Percentiles rank a stretch among this genome's conserved stretches.
Evolutionary conservation across 257 asterid genomes (phyloP).

Genomic region (Penstemon newberryi): DNA sequence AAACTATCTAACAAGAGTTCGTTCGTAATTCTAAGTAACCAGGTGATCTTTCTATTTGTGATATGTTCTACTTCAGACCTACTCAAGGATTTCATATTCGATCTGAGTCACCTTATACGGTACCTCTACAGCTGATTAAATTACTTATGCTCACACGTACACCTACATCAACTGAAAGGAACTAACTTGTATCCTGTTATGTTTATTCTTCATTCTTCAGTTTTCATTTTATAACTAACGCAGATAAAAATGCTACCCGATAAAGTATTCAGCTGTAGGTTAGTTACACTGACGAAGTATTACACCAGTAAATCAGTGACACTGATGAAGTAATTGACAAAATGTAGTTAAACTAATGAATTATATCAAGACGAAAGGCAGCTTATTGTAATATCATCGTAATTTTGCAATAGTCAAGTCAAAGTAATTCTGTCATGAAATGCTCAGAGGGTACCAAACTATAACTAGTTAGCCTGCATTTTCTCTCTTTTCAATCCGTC

Average conservation of each 20-base stretch:
- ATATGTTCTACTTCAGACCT: background rate
- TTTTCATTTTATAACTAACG: background rate
- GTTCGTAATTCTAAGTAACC: background rate
- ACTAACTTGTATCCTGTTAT: constrained; percentile 5
- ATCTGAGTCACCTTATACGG: constrained; percentile 5
- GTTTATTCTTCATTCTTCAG: background rate
- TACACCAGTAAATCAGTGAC: too few species aligned
- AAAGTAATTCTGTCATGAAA: constrained; percentile 6
- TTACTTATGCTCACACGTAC: constrained; percentile 19
- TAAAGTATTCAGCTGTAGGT: background rate
- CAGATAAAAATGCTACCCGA: constrained; percentile 10
- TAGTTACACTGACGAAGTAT: too few species aligned
- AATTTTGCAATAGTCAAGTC: constrained; percentile 15
- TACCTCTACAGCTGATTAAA: constrained; percentile 11
- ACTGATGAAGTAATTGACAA: too few species aligned
- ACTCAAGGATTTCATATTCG: constrained; percentile 11
- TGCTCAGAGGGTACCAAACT: background rate
- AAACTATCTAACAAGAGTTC: background rate
- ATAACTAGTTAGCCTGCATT: too few species aligned
- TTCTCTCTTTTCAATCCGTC: background rate
- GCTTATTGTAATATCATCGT: constrained; percentile 6
- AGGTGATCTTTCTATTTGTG: constrained; percentile 11
- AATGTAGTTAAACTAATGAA: too few species aligned
- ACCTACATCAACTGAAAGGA: background rate
- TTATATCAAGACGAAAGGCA: background rate